Conservation (phyloP, 2,329 filamentous ascomycete species). For the Periconia macrospinosa region DNA sequence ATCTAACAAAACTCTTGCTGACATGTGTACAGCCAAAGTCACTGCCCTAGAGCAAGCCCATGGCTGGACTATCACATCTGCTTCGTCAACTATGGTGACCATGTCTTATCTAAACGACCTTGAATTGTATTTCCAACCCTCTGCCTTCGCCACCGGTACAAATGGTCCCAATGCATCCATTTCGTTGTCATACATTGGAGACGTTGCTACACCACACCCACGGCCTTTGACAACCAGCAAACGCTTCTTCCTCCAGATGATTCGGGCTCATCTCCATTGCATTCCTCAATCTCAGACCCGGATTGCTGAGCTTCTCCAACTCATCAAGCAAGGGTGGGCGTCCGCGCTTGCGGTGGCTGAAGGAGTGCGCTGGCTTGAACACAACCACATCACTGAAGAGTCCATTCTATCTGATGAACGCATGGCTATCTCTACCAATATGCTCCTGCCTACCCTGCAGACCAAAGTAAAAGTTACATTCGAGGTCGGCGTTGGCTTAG, state of each 20-base stretch:
- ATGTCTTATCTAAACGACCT: constrained; percentile 74
- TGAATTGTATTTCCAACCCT: constrained; percentile 71
- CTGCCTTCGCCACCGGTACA: constrained; percentile 56
- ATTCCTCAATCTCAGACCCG: constrained; percentile 61
- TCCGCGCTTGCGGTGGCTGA: constrained; percentile 61
- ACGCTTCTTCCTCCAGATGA: constrained; percentile 74
- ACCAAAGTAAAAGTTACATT: constrained; percentile 70
- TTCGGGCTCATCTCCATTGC: constrained; percentile 67
- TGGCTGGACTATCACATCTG: constrained; percentile 71
- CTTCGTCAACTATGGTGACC: constrained; percentile 63
- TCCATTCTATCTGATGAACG: constrained; percentile 65
- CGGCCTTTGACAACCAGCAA: constrained; percentile 64
- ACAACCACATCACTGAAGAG: constrained; percentile 67
- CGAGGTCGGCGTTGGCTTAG: constrained; percentile 52
- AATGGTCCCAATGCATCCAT: constrained; percentile 56
- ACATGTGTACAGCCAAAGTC: constrained; percentile 60
- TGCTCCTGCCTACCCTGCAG: constrained; percentile 66
- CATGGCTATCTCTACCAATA: constrained; percentile 61
- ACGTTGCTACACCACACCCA: constrained; percentile 57
- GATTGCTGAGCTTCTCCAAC: constrained; percentile 59
- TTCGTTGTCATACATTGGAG: constrained; percentile 70
- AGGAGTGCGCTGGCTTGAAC: constrained; percentile 63
- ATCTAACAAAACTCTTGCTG: constrained; percentile 27
- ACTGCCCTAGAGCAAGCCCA: constrained; percentile 65
- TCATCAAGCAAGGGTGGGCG: constrained; percentile 68